Percentiles rank a stretch among this genome's conserved stretches.
Evolutionary conservation across 2,329 filamentous ascomycete species (phyloP).

Genomic region (Pestalotiopsis sp.): DNA sequence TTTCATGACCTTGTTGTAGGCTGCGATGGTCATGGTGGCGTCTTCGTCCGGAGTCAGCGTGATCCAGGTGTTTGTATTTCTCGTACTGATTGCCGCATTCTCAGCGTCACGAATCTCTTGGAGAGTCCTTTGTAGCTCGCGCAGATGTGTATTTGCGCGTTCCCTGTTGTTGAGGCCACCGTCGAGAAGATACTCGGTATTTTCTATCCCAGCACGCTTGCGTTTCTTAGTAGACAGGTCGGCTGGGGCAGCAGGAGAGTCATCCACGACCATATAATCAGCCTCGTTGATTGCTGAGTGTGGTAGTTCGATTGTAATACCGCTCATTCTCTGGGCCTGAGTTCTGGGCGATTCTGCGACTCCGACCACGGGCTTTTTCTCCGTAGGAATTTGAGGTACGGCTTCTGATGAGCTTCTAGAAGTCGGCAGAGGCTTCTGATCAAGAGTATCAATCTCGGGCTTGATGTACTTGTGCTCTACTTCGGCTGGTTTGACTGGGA

Average conservation of each 20-base stretch:
- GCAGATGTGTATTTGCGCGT: slow-evolving; percentile 72
- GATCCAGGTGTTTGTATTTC: slow-evolving; percentile 54
- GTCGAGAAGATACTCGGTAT: slow-evolving; percentile 57
- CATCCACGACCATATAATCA: slow-evolving; percentile 51
- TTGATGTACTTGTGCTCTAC: neutral
- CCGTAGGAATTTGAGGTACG: neutral
- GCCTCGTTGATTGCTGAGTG: slow-evolving; percentile 45
- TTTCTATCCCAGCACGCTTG: slow-evolving; percentile 49
- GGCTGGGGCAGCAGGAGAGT: slow-evolving; percentile 45
- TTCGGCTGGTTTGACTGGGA: neutral
- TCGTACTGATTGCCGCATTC: slow-evolving; percentile 61
- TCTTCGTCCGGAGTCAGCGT: slow-evolving; percentile 59
- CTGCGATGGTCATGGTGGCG: slow-evolving; percentile 63
- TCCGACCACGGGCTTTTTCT: slow-evolving; percentile 10
- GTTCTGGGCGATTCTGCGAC: neutral
- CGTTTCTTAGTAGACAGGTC: slow-evolving; percentile 53
- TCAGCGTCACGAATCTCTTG: slow-evolving; percentile 76
- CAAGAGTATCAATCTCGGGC: neutral
- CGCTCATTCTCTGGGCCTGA: slow-evolving; percentile 20
- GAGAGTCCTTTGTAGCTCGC: slow-evolving; percentile 69
- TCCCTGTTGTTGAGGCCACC: slow-evolving; percentile 77
- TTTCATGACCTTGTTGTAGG: slow-evolving; percentile 72
- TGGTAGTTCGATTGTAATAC: slow-evolving; percentile 50
- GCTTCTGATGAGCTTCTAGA: neutral
- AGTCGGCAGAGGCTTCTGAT: neutral